phyloP scores from a whole-genome alignment of 768 basidiomycete species.

The Chalciporus piperatus region DNA sequence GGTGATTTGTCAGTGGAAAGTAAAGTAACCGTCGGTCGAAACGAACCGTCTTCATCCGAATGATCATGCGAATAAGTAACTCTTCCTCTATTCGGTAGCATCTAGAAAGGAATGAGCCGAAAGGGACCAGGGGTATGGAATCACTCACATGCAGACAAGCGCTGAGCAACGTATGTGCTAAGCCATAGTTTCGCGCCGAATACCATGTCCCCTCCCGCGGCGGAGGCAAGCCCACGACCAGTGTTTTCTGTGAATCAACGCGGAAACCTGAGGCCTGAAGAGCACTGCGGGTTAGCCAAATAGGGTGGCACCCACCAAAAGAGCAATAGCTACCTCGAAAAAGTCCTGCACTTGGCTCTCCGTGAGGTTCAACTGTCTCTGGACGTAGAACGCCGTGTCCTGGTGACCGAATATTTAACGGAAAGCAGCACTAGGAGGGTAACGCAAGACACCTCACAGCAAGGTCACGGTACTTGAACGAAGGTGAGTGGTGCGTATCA shows the following conservation, averaged over 20 bases:
- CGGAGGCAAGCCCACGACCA: conserved; percentile 45
- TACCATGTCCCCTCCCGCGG: conserved; percentile 34
- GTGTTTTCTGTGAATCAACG: conserved; percentile 38
- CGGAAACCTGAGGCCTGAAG: conserved; percentile 40
- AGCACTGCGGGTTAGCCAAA: neutral
- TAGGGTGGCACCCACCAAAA: neutral
- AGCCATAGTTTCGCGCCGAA: conserved; percentile 41
- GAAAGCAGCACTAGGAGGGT: neutral
- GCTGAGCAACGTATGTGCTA: conserved; percentile 40
- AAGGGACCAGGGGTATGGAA: neutral
- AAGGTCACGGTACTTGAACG: conserved; percentile 40
- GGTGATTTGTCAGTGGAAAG: conserved; percentile 4
- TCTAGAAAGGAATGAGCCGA: conserved; percentile 23
- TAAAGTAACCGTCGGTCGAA: too few species aligned
- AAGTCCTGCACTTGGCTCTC: conserved; percentile 45
- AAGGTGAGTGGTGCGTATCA: neutral
- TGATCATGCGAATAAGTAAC: conserved; percentile 26
- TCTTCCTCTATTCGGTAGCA: conserved; percentile 41
- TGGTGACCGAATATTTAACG: conserved; percentile 11
- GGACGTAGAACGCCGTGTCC: conserved; percentile 45
- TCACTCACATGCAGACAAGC: conserved; percentile 35
- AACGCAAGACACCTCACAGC: conserved; percentile 22
- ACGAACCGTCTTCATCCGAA: conserved; percentile 23
- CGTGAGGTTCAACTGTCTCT: conserved; percentile 39
- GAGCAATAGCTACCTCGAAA: conserved; percentile 35